A percentile compares a stretch with the other conserved stretches of the same genome.
Conservation (phyloP, 2,329 filamentous ascomycete genomes). For the Magnaporthiopsis incrustans region DNA sequence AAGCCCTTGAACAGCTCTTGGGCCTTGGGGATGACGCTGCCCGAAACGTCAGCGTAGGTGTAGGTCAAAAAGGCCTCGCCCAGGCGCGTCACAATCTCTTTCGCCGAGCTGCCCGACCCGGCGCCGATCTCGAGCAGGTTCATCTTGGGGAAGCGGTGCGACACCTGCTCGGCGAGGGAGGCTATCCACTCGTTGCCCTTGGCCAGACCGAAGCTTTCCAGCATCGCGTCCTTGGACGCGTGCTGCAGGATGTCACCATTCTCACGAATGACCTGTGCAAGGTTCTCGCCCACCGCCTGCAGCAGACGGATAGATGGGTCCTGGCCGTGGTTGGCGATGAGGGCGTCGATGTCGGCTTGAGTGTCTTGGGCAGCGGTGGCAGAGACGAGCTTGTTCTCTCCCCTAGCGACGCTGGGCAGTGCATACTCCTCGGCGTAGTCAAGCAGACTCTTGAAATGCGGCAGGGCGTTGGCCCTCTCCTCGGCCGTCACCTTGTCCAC, state of each 20-base stretch:
- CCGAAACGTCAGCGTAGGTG: conserved; percentile 29
- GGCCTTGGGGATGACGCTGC: conserved; percentile 28
- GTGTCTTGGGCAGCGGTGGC: neutral
- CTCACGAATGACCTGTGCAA: conserved; percentile 14
- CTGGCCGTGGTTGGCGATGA: conserved; percentile 17
- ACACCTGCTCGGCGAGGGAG: neutral
- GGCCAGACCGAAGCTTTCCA: conserved; percentile 23
- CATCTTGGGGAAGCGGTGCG: conserved; percentile 10
- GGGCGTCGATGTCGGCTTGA: conserved; percentile 13
- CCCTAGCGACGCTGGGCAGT: too few relatives aligned
- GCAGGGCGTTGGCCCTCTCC: neutral
- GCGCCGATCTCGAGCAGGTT: conserved; percentile 28
- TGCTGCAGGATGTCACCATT: conserved; percentile 14
- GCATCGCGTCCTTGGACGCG: conserved; percentile 23
- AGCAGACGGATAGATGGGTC: conserved; percentile 11
- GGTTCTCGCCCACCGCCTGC: conserved; percentile 8
- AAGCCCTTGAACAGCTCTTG: conserved; percentile 20
- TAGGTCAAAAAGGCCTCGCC: conserved; percentile 12
- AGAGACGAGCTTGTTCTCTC: too few relatives aligned
- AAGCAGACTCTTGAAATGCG: neutral
- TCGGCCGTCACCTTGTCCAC: neutral
- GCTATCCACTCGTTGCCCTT: conserved; percentile 18
- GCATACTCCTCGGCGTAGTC: too few relatives aligned
- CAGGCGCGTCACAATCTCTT: neutral
- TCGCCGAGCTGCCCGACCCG: conserved; percentile 22